phyloP scores from a whole-genome alignment of 768 basidiomycete genomes.

The Amanita phalloides region DNA sequence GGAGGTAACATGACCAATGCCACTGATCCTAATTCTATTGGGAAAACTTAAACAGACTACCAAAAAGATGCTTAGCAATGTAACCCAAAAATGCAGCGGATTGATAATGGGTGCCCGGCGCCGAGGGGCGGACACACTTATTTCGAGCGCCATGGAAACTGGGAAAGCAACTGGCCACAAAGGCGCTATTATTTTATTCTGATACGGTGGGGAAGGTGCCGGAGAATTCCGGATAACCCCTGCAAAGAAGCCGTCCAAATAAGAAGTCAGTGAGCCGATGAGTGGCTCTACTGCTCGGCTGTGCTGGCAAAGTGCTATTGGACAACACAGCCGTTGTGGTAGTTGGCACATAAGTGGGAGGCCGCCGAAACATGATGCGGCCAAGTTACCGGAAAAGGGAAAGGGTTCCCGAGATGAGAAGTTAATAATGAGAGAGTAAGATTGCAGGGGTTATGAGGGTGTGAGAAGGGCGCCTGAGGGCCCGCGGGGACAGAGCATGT shows the following conservation, averaged over 20 bases:
- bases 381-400: neutral
- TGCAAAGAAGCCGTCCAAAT: neutral
- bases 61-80: neutral
- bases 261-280: neutral
- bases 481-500: slow-evolving; percentile 2
- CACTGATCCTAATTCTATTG: neutral
- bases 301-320: neutral
- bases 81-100: too few species aligned
- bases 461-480: neutral
- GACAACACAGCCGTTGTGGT: too few species aligned
- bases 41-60: neutral
- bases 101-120: neutral
- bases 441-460: neutral
- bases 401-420: neutral
- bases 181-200: neutral
- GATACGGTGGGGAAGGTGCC: neutral
- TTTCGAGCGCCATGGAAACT: slow-evolving; percentile 1
- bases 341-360: too few species aligned
- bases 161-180: neutral
- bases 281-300: neutral
- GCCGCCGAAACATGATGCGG: slow-evolving; percentile 4
- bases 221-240: neutral
- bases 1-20: neutral
- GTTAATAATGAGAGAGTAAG: neutral
- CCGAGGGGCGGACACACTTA: neutral